Conservation (phyloP, 2,329 filamentous ascomycete species). For the Raffaelea albimanens region DNA sequence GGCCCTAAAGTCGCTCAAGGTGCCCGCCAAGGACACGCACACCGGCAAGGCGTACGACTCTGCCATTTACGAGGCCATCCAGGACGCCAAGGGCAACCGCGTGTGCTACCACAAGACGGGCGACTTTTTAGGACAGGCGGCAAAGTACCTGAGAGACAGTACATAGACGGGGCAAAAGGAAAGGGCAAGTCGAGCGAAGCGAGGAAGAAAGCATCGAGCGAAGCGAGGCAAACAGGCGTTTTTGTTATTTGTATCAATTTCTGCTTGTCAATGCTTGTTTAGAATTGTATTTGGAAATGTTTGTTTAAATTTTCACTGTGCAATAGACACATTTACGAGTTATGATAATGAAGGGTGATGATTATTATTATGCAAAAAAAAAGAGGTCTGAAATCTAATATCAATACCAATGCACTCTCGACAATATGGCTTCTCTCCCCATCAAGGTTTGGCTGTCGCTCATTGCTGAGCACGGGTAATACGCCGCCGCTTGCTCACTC, state of each 20-base stretch:
- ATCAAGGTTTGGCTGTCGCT: no score
- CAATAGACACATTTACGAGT: no score
- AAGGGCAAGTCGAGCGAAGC: not conserved
- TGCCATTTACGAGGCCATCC: slow-evolving; percentile 18
- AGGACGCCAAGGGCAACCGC: slow-evolving; percentile 19
- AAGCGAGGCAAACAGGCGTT: no score
- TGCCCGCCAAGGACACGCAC: slow-evolving; percentile 19
- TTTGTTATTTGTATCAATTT: no score
- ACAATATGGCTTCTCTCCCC: no score
- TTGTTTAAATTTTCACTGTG: no score
- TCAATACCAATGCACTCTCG: no score
- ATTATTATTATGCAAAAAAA: no score
- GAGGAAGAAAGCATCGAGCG: not conserved
- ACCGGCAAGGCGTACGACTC: slow-evolving; percentile 18
- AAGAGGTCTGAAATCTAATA: no score
- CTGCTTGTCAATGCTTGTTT: no score
- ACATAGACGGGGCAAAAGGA: not conserved
- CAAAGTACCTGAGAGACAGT: slow-evolving; percentile 3
- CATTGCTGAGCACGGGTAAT: slow-evolving; percentile 13
- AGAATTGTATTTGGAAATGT: no score
- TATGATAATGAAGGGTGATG: no score
- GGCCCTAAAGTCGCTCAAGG: slow-evolving; percentile 16
- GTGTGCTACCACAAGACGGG: slow-evolving; percentile 16
- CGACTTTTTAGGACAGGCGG: slow-evolving; percentile 13
- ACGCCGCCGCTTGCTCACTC: slow-evolving; percentile 16